Conservation (phyloP, 1,284 basidiomycete genomes). For the Marasmius tenuissimus region DNA sequence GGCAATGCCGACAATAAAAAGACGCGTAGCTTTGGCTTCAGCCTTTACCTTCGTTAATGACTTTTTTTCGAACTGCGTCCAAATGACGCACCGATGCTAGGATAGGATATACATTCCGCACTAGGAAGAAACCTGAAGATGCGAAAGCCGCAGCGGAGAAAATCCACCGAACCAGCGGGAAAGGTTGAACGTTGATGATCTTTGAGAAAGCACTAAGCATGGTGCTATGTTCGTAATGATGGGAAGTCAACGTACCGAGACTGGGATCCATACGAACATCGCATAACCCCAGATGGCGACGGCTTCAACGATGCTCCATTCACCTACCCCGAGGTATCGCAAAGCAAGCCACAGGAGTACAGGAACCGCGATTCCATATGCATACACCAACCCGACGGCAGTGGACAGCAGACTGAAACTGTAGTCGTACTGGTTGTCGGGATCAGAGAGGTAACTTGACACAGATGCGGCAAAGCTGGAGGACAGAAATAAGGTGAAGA, state of each 20-base stretch:
- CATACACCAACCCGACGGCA: conserved; percentile 81
- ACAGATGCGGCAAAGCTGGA: conserved; percentile 88
- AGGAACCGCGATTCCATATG: conserved; percentile 82
- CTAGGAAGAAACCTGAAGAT: conserved; percentile 82
- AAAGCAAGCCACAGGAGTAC: conserved; percentile 78
- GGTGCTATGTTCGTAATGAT: neutral
- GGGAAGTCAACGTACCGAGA: conserved; percentile 53
- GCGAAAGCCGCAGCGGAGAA: conserved; percentile 71
- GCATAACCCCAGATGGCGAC: conserved; percentile 74
- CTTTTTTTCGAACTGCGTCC: neutral
- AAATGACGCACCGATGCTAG: conserved; percentile 69
- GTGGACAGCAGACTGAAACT: conserved; percentile 84
- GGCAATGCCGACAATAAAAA: conserved; percentile 74
- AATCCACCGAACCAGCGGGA: conserved; percentile 78
- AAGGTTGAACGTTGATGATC: conserved; percentile 83
- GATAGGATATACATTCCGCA: conserved; percentile 85
- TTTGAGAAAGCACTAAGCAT: conserved; percentile 25
- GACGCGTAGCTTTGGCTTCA: conserved; percentile 80
- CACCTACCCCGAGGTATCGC: conserved; percentile 80
- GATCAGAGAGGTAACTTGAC: conserved; percentile 72
- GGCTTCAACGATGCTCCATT: conserved; percentile 84
- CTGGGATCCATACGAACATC: conserved; percentile 78
- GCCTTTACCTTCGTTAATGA: conserved; percentile 44
- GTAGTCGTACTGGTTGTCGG: conserved; percentile 62
- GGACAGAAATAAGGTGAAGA: conserved; percentile 88